phyloP scores from a whole-genome alignment of 352 stramenopile genomes.

The Globisporangium acanthophoron region DNA sequence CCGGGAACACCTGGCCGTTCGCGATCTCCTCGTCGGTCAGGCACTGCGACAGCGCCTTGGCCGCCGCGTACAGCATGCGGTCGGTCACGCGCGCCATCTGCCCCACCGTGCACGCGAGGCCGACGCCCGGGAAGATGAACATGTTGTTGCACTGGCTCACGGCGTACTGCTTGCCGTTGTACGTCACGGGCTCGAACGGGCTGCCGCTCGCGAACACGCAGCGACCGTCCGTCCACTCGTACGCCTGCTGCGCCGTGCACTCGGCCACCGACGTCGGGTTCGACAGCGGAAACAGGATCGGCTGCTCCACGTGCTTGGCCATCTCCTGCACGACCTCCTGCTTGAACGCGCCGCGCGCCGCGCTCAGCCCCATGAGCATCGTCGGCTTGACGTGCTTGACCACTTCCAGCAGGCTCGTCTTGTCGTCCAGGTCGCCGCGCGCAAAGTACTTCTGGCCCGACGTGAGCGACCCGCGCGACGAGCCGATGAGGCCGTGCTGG shows the following conservation, averaged over 20 bases:
- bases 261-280: conserved; percentile 96
- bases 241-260: conserved; percentile 95
- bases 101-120: conserved; percentile 88
- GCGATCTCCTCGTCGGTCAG: conserved; percentile 90
- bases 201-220: conserved; percentile 95
- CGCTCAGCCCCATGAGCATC: conserved; percentile 93
- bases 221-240: conserved; percentile 94
- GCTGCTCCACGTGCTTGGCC: conserved; percentile 79
- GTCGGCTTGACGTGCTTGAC: conserved; percentile 89
- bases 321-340: conserved; percentile 83
- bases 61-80: conserved; percentile 93
- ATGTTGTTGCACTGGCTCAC: conserved; percentile 95
- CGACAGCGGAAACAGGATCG: conserved; percentile 96
- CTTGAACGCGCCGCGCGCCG: conserved; percentile 84
- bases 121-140: conserved; percentile 97
- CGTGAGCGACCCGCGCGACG: conserved; percentile 42
- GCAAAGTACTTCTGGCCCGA: conserved; percentile 82
- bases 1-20: conserved; percentile 92
- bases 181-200: conserved; percentile 92
- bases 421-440: conserved; percentile 58
- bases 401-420: conserved; percentile 72
- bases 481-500: conserved; percentile 62
- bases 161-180: conserved; percentile 75
- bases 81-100: conserved; percentile 83
- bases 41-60: conserved; percentile 91